A percentile compares a stretch with the other conserved stretches of the same genome.
Evolutionary conservation across 225 moss, liverwort and hornwort species (phyloP).

Genomic region (Pseudoscleropodium purum): DNA sequence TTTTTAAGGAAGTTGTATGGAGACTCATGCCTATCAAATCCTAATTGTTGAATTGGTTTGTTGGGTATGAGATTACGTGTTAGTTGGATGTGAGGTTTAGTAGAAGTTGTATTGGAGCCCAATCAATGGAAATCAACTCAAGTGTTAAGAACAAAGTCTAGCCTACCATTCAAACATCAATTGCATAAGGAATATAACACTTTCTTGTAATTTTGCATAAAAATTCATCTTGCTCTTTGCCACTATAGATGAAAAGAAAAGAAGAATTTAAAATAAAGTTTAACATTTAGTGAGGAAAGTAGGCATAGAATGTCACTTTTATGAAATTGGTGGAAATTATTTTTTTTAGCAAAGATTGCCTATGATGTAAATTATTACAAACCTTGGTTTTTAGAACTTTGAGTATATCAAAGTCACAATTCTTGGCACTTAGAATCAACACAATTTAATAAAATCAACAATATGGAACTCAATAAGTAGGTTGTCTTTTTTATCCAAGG

Average conservation of each 20-base stretch:
- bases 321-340: not conserved
- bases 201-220: not conserved
- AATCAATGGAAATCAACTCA: not conserved
- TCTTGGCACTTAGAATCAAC: too few species aligned
- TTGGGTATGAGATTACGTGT: too few species aligned
- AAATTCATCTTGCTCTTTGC: not conserved
- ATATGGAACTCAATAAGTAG: accelerated
- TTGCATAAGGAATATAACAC: not conserved
- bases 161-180: not conserved
- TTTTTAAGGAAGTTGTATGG: not conserved
- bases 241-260: not conserved
- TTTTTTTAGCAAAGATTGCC: not conserved
- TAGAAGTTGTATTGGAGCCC: not conserved
- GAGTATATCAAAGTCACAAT: not conserved
- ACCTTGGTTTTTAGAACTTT: not conserved
- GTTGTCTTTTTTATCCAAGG: not conserved
- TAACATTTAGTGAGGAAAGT: accelerated
- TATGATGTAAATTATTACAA: not conserved
- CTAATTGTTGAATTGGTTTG: too few species aligned
- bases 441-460: not conserved
- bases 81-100: too few species aligned
- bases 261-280: not conserved
- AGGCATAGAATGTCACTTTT: not conserved
- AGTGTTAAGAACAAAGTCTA: not conserved
- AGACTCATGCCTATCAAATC: not conserved